These are phyloP conservation scores for Aureobasidium sp. DNA, from an alignment of 2,329 filamentous ascomycete genomes.

Conservation along the genomic window DNA sequence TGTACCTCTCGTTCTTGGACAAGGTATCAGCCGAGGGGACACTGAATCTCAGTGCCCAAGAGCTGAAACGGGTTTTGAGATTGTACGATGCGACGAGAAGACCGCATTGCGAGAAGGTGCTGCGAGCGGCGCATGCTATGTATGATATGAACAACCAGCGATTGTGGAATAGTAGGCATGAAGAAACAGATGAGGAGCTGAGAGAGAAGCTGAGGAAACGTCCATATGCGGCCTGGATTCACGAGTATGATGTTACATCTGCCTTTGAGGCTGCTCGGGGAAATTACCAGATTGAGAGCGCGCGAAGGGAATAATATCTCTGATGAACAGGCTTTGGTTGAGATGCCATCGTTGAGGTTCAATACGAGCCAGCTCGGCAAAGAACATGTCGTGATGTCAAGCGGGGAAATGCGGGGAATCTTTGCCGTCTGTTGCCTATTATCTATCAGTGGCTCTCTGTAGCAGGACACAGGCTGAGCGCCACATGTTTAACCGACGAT, in stretches of 20 bases:
- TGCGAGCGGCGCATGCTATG: slow-evolving; percentile 23
- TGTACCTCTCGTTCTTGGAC: background rate
- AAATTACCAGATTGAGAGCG: no score
- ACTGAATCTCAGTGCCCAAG: background rate
- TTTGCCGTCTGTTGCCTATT: no score
- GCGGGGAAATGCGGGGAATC: no score
- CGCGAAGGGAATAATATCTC: no score
- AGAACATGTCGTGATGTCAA: no score
- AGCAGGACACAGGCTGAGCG: no score
- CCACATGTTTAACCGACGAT: background rate
- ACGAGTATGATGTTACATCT: slow-evolving; percentile 27
- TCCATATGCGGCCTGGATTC: slow-evolving; percentile 24
- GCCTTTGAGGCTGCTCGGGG: background rate
- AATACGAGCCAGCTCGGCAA: no score
- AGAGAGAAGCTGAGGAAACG: slow-evolving; percentile 21
- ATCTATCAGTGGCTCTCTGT: no score
- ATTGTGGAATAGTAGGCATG: slow-evolving; percentile 17
- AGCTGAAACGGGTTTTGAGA: slow-evolving; percentile 21
- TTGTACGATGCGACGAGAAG: slow-evolving; percentile 33
- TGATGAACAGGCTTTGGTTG: no score
- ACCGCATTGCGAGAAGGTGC: slow-evolving; percentile 30
- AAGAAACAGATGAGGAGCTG: slow-evolving; percentile 24
- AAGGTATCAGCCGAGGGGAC: background rate
- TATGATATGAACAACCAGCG: slow-evolving; percentile 22
- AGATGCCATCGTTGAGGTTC: no score